Conservation (phyloP, 352 stramenopile species). For the Thalassiosira hispida region DNA sequence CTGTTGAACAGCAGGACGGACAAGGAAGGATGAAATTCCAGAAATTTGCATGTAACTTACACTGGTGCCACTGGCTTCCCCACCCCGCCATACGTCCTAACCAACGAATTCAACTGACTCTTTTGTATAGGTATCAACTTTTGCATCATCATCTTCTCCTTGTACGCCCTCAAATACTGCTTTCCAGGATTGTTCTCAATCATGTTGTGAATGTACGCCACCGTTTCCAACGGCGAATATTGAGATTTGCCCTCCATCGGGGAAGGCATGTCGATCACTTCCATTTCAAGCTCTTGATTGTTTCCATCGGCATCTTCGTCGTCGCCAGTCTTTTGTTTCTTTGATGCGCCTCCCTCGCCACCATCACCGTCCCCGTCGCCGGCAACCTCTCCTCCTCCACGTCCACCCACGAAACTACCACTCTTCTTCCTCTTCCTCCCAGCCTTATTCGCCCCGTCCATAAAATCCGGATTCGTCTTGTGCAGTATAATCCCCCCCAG, state of each 20-base stretch:
- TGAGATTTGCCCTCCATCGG: not conserved
- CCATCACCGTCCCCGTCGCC: not conserved
- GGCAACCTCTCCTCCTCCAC: not conserved
- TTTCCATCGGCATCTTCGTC: not conserved
- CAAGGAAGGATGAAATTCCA: no score
- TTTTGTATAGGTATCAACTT: conserved; percentile 17
- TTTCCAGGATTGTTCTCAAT: conserved; percentile 16
- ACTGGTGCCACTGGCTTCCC: conserved; percentile 10
- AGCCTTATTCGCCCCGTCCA: not conserved
- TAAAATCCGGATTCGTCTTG: conserved; percentile 23
- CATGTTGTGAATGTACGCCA: conserved; percentile 12
- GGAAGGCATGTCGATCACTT: conserved; percentile 8
- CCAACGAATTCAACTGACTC: conserved; percentile 17
- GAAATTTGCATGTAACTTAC: no score
- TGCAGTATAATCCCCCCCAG: conserved; percentile 1
- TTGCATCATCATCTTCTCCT: conserved; percentile 19
- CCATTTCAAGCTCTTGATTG: not conserved
- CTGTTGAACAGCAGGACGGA: no score
- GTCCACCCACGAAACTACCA: no score
- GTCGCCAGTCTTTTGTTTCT: conserved; percentile 8
- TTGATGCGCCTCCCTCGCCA: not conserved
- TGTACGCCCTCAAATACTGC: conserved; percentile 12
- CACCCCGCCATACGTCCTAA: not conserved
- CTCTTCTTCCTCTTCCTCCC: conserved; percentile 5
- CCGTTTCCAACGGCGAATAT: conserved; percentile 16